These are phyloP conservation scores for Celoporthe dispersa DNA, from an alignment of 2,329 filamentous ascomycete species.

Conservation along the genomic window DNA sequence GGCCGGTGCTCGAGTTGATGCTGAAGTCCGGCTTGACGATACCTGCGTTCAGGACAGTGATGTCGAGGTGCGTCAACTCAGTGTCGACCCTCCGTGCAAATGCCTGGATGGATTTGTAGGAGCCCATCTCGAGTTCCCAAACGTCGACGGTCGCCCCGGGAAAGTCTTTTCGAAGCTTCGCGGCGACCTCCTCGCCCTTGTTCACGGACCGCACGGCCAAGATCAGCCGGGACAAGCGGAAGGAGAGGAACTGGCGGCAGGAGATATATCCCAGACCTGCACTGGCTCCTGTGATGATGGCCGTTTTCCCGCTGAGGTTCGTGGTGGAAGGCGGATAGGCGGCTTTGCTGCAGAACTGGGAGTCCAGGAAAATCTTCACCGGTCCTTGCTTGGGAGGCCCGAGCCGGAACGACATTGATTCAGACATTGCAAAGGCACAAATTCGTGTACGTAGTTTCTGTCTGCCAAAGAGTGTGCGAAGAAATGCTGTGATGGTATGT, in stretches of 20 bases:
- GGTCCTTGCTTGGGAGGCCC: background rate
- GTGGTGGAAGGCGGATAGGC: background rate
- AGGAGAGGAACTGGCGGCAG: constrained; percentile 17
- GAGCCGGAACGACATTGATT: background rate
- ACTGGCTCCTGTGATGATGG: background rate
- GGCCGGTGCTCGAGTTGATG: constrained; percentile 10
- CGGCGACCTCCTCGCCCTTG: constrained; percentile 49
- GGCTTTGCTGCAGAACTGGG: background rate
- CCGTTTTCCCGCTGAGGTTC: background rate
- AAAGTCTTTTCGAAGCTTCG: constrained; percentile 36
- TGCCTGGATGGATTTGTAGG: constrained; percentile 38
- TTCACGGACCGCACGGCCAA: constrained; percentile 49
- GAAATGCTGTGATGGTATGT: background rate
- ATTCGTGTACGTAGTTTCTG: too few species aligned
- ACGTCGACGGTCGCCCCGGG: constrained; percentile 39
- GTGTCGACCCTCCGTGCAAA: constrained; percentile 1
- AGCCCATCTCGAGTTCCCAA: constrained; percentile 43
- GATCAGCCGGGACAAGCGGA: constrained; percentile 48
- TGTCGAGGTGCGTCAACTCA: background rate
- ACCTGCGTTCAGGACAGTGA: constrained; percentile 19
- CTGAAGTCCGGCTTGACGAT: constrained; percentile 33
- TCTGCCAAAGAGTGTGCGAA: background rate
- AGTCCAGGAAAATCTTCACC: background rate
- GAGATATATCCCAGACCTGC: background rate
- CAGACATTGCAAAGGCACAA: background rate